Conservation (phyloP, 257 asterid species). For the Forsythia suspensa region DNA sequence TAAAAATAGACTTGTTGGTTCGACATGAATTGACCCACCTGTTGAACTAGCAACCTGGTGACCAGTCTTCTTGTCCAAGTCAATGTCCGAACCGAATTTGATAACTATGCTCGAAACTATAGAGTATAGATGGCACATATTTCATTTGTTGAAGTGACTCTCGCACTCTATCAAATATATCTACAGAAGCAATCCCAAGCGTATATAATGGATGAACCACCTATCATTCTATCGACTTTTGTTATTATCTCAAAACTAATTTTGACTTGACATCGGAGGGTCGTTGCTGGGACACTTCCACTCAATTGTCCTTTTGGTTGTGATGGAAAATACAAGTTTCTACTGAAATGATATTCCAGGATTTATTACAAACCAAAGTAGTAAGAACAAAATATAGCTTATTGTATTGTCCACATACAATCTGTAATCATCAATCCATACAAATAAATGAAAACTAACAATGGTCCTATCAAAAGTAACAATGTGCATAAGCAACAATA, state of each 20-base stretch:
- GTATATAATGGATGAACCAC: not conserved
- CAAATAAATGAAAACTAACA: slow-evolving; percentile 22
- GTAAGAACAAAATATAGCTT: not conserved
- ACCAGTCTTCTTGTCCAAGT: too few relatives aligned
- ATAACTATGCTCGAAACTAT: too few relatives aligned
- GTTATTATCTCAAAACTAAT: not conserved
- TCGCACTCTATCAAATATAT: too few relatives aligned
- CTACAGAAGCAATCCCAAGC: too few relatives aligned
- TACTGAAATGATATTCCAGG: not conserved
- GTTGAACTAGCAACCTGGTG: too few relatives aligned
- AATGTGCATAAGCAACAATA: slow-evolving; percentile 11
- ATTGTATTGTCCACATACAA: slow-evolving; percentile 17
- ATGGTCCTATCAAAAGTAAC: slow-evolving; percentile 18
- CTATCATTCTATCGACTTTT: not conserved
- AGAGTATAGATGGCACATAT: too few relatives aligned
- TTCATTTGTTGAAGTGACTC: too few relatives aligned
- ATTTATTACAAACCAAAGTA: not conserved
- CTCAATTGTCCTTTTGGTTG: not conserved
- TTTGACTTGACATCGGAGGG: too few relatives aligned
- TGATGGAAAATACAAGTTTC: not conserved
- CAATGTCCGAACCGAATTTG: too few relatives aligned
- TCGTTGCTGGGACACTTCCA: not conserved
- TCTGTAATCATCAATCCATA: slow-evolving; percentile 15
- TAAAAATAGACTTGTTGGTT: too few relatives aligned
- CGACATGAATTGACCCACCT: too few relatives aligned